Evolutionary conservation across 805 yeast genomes (phyloP), one percentile per base, ranked within the genome.

Genomic region (Wickerhamia fluorescens): DNA sequence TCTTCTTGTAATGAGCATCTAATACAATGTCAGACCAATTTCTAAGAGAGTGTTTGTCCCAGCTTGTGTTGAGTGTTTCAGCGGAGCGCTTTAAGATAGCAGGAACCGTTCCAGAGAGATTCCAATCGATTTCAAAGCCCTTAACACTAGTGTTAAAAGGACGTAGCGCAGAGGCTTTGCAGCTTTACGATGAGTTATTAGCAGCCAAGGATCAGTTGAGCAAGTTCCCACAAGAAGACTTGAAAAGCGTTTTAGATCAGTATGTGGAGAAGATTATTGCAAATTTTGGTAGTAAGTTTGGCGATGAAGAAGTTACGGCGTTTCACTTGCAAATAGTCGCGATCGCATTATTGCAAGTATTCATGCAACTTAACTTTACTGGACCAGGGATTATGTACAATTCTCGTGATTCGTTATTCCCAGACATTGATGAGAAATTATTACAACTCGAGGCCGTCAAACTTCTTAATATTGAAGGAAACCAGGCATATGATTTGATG

Each of bases 311-410:
- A 7, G 14, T 42, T 4, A 47, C 42, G 3, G 15, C 20, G 1
- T 14, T 49, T 11, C 53, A 53, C 23, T 37, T 52, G 19, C 66
- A 55, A 27, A 33, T 60, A n/a, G 24, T 68, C 11, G 82, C 84
- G 3, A 65, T 84, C 35, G 66, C 80, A 1, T 55, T 75, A 3
- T 56, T 85, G 15, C 87, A 86, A 47, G 48, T 71, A 2, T 88
- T 81, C 47, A 58, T 82, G 10, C 94, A 85, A 49, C 54, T 70
- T 28, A 88, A 88, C 51, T 84, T 68, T 53, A 84, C 95, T 0
- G 96, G 96, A 6, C 96, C 96, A 4, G 66, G 70, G 15, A 44
- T 74, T 2, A 66, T 67, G 4, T 40, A 60, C 14, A 53, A 51
- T 3, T 41, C 66, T 4, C 44, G 45, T 20, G 45, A 56, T n/a